These are phyloP conservation scores for Biscogniauxia marginata DNA, from an alignment of 2,329 filamentous ascomycete genomes.

Conservation along the genomic window DNA sequence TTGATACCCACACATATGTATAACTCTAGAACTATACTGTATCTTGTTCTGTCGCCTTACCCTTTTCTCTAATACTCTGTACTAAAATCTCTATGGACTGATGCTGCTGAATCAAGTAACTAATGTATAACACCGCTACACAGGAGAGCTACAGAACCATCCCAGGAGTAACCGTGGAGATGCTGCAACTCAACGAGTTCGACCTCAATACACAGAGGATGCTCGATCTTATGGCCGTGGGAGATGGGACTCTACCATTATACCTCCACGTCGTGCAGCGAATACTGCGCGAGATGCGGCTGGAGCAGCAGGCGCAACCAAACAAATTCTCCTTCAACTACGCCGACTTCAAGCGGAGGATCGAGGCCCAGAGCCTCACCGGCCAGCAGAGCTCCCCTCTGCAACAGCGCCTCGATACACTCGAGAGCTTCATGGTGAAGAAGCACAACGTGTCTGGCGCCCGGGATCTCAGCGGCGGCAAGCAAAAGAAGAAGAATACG, in stretches of 20 bases:
- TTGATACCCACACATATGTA: too few relatives aligned
- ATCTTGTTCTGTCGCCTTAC: too few relatives aligned
- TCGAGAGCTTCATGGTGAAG: constrained; percentile 61
- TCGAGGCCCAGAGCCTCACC: constrained; percentile 41
- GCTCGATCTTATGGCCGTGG: constrained; percentile 60
- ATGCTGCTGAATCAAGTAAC: background rate
- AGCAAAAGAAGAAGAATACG: background rate
- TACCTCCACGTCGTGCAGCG: constrained; percentile 57
- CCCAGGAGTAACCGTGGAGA: constrained; percentile 45
- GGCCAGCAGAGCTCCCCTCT: constrained; percentile 54
- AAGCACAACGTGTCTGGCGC: constrained; percentile 8
- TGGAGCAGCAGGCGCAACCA: constrained; percentile 38
- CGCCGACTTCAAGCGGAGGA: constrained; percentile 39
- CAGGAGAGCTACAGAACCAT: constrained; percentile 42
- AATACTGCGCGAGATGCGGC: constrained; percentile 56
- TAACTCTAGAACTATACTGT: too few relatives aligned
- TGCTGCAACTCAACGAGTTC: constrained; percentile 48
- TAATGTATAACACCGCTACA: constrained; percentile 4
- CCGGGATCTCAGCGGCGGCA: background rate
- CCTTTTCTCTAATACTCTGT: too few relatives aligned
- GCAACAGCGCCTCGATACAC: constrained; percentile 56
- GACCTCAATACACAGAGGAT: constrained; percentile 59
- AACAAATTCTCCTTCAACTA: constrained; percentile 46
- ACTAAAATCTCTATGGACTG: too few relatives aligned
- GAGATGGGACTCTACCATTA: constrained; percentile 45